phyloP scores from a whole-genome alignment of 805 yeast species.

The Starmerella geochares region DNA sequence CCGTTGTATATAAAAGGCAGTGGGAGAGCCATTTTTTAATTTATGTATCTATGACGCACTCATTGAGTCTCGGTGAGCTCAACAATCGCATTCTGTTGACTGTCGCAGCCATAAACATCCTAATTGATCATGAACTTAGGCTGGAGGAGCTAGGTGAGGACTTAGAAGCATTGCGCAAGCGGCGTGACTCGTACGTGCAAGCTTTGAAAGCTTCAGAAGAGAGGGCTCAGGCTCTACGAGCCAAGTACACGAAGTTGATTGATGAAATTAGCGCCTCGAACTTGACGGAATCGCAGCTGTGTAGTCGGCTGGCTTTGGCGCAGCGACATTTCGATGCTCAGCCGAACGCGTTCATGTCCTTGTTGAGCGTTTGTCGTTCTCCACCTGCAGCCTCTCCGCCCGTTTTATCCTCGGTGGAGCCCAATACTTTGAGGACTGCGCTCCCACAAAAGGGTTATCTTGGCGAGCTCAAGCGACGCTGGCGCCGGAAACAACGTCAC shows the following conservation, averaged over 20 bases:
- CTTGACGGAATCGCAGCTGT: background rate
- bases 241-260: background rate
- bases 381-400: background rate
- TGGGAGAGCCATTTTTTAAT: too few relatives aligned
- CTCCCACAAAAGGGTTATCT: background rate
- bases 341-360: background rate
- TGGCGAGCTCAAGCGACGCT: background rate
- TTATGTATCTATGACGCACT: background rate
- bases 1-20: too few relatives aligned
- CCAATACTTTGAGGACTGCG: too few relatives aligned
- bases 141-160: background rate
- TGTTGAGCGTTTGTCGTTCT: background rate
- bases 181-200: background rate
- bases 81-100: background rate
- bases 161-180: background rate
- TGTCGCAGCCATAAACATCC: background rate
- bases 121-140: background rate
- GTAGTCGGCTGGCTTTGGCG: background rate
- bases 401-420: background rate
- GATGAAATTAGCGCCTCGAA: background rate
- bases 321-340: background rate
- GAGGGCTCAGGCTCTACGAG: background rate
- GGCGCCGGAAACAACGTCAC: background rate
- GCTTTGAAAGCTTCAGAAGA: background rate
- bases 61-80: slow-evolving; percentile 2